Base-by-base conservation (phyloP, 2,329 filamentous ascomycete genomes). In the Venturiaceae sp. region DNA sequence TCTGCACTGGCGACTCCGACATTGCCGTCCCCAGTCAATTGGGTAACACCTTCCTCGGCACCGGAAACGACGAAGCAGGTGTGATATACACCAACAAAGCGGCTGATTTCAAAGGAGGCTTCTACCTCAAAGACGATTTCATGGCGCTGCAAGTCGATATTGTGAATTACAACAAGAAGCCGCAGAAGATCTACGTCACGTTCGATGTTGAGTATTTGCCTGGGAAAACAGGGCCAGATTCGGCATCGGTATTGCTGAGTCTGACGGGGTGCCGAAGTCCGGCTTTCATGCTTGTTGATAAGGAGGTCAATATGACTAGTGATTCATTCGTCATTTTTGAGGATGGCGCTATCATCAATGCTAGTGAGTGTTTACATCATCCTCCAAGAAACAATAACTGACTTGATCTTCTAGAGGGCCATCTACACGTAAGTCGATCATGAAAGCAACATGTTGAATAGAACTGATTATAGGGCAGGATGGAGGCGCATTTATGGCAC, bases 121-220 rank as follows among this genome's bases (percentile, higher is more conserved):
- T 14, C 13, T 39, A 14, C 13, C 36, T 5, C 19, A 39, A 14
- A 4, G 13, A 39, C 4, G 36, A 39, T 39, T 39, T 16, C 19
- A 14, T 6, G 36, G 36, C 13, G 36, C 5, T 39, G 36, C 36
- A 39, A 39, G 36, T 39, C 19, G 36, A 39, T 39, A 11, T 58
- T 19, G 57, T 58, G 5, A 59, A 58, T 34, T 58, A 58, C 33
- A 30, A 58, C 16, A 32, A n/a, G 19, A 30, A 6, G n/a, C n/a
- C 53, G 11, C 3, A 23, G n/a, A 41, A 58, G n/a, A 13, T 58
- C 14, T 58, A 58, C 28, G 32, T 58, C 9, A 34, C 47, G 11
- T 34, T 58, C 13, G 50, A 57, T 39, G 16, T 57, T 9, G 57
- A 58, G 50, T 58, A 57, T 7, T n/a, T 58, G 13, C 21, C 23